These are phyloP conservation scores for Fraxinus xanthoxyloides DNA, from an alignment of 305 asterid species.

Conservation along the genomic window DNA sequence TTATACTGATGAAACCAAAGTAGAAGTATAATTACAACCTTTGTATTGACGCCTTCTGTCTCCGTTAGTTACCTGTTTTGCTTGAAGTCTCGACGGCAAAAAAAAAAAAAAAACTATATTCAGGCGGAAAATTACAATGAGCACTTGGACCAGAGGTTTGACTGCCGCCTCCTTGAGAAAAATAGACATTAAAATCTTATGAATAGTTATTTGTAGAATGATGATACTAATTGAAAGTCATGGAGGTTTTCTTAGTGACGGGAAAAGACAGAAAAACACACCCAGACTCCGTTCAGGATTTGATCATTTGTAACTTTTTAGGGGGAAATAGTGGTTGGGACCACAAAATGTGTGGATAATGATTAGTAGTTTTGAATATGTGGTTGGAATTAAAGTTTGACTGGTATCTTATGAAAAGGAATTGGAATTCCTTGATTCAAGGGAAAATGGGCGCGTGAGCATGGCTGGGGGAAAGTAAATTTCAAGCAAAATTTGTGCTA, in stretches of 20 bases:
- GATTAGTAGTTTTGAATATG: too few relatives aligned
- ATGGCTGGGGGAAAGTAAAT: too few relatives aligned
- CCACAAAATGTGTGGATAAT: not conserved
- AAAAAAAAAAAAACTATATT: slow-evolving; percentile 17
- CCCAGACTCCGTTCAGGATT: not conserved
- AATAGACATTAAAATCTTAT: not conserved
- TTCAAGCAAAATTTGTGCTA: too few relatives aligned
- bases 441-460: too few relatives aligned
- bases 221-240: slow-evolving; percentile 1
- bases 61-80: slow-evolving; percentile 58
- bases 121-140: slow-evolving; percentile 5
- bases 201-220: not conserved
- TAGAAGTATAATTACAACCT: slow-evolving; percentile 46
- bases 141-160: not conserved
- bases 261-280: not conserved
- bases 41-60: slow-evolving; percentile 80
- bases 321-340: not conserved
- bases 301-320: not conserved
- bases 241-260: not conserved
- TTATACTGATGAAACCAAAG: not conserved
- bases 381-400: not conserved
- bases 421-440: too few relatives aligned
- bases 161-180: not conserved
- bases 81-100: slow-evolving; percentile 95
- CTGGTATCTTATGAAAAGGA: too few relatives aligned